Conservation (phyloP, 2,329 filamentous ascomycete species). For the Tolypocladium ovalisporum region DNA sequence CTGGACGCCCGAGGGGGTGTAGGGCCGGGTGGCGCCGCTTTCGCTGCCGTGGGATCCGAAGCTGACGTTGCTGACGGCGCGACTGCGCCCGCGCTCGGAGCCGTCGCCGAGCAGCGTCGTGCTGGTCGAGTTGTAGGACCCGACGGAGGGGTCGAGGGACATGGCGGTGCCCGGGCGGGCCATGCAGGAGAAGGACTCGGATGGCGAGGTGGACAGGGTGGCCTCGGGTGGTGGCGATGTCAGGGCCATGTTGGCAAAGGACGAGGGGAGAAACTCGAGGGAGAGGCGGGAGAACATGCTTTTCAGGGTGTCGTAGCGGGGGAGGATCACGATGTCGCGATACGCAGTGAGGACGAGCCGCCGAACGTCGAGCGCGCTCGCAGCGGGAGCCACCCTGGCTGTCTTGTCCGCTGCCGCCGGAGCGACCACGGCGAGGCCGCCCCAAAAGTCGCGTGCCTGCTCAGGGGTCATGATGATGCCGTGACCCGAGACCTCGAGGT, state of each 20-base stretch:
- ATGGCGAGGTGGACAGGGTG: conserved; percentile 39
- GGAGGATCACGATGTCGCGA: conserved; percentile 78
- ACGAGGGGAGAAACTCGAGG: conserved; percentile 60
- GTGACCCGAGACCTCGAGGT: conserved; percentile 82
- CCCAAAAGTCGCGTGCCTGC: conserved; percentile 86
- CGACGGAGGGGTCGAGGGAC: conserved; percentile 62
- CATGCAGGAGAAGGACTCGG: conserved; percentile 33
- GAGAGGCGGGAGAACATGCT: conserved; percentile 82
- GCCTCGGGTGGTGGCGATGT: conserved; percentile 41
- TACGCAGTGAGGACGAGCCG: conserved; percentile 80
- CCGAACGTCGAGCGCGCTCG: conserved; percentile 66
- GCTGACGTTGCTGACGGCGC: conserved; percentile 79
- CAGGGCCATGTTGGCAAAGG: conserved; percentile 38
- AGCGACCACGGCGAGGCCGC: conserved; percentile 48
- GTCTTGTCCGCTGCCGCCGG: conserved; percentile 20
- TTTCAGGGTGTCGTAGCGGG: conserved; percentile 80
- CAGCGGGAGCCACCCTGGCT: conserved; percentile 34
- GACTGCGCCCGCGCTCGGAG: conserved; percentile 50
- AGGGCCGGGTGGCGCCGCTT: conserved; percentile 30
- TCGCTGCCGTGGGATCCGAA: conserved; percentile 43
- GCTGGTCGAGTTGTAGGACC: conserved; percentile 68
- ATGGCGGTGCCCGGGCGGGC: conserved; percentile 62
- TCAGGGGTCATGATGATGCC: conserved; percentile 68
- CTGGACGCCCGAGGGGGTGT: conserved; percentile 32
- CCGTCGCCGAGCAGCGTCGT: conserved; percentile 69